Evolutionary conservation across 495 filamentous ascomycete genomes (phyloP), one percentile per base, ranked within the genome.

Genomic region (Evernia prunastri): DNA sequence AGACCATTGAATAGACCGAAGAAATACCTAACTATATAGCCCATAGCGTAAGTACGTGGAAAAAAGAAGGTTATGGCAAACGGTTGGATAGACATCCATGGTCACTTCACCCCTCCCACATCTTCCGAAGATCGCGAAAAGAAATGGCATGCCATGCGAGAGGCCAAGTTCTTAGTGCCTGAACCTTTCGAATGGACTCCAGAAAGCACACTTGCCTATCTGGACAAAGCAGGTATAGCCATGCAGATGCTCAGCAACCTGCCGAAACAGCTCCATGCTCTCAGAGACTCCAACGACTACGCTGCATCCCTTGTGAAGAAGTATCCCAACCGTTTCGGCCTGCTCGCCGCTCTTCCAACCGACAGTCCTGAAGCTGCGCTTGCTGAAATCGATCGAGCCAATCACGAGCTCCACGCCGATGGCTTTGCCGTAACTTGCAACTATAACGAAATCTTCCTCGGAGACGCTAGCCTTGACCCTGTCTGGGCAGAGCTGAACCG

Each of bases 381-480:
- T 0, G 71, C 65, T 0, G 81, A 84, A 64, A 76, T 84, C 25
- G 51, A 58, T 5, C 78, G 80, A 60, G 77, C 73, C 0, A 63
- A 82, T 18, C 76, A 82, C 58, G 69, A 36, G 0, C 72, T 83
- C 3, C 53, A 75, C 23, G 79, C 80, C 0, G 81, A 84, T 65
- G 82, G 83, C 0, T 74, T 84, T 17, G 75, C 73, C 0, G 69
- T 84, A 1, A 80, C 77, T 58, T 83, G 80, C 13, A 75, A 80
- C n/a, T 84, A 85, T 64, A 62, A 64, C 15, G 70, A 77, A 61
- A 68, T 69, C 39, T 84, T 82, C 62, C 76, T 85, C 1, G 80
- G 82, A 27, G 75, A 84, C 60, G 64, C 76, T 0, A 66, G 65
- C 12, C 56, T 82, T 31, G 66, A 72, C 6, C 71, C 77, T 4